These are phyloP conservation scores for Effrenium voratum DNA, from an alignment of 73 alveolate genomes.

Conservation along the genomic window DNA sequence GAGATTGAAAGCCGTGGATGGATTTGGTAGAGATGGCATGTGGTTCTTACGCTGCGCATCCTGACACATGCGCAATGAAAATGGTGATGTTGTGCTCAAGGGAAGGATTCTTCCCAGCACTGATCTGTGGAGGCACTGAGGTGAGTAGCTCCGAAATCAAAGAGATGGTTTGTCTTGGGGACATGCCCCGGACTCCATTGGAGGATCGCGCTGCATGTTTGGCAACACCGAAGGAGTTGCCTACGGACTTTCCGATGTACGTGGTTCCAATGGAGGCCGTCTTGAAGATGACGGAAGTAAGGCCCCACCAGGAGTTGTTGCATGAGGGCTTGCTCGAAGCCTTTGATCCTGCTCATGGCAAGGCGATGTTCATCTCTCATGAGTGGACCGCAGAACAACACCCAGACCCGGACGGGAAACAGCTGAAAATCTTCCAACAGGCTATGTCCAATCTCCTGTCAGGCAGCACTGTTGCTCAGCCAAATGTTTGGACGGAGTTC, in stretches of 20 bases:
- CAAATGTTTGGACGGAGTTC: background rate
- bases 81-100: no score
- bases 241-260: conserved; percentile 17
- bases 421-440: conserved; percentile 5
- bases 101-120: no score
- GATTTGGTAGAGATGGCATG: no score
- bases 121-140: no score
- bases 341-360: conserved; percentile 26
- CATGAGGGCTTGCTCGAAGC: background rate
- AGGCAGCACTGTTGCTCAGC: conserved; percentile 6
- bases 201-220: background rate
- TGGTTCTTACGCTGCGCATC: no score
- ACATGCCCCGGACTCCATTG: background rate
- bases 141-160: no score
- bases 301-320: conserved; percentile 36
- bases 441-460: conserved; percentile 30
- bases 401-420: conserved; percentile 27
- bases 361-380: conserved; percentile 55
- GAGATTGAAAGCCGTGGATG: no score
- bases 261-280: conserved; percentile 6
- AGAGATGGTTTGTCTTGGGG: no score
- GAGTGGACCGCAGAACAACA: conserved; percentile 42
- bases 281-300: background rate
- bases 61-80: no score
- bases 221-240: background rate